Evolutionary conservation across 192 early-diverging fungal species (phyloP), one percentile per base, ranked within the genome.

Genomic region (Entomortierella parvispora): DNA sequence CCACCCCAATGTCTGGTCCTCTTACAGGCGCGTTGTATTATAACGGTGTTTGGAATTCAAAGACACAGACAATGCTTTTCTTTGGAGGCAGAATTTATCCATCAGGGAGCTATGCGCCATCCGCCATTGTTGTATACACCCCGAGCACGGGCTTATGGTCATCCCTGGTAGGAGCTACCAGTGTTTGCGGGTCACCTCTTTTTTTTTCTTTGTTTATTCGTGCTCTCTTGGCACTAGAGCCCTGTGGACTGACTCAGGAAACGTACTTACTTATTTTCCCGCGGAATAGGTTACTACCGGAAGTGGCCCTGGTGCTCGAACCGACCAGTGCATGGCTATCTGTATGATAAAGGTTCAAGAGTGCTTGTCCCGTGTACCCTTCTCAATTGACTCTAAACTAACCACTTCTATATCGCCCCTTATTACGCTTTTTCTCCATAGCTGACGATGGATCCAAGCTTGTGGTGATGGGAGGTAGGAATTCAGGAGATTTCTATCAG

Each of bases 361-460:
- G 3, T 25, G 26, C 47, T 49, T 43, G 10, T 25, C 22, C 20
- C 4, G 3, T 2, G 10, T 26, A 20, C 22, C 48, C 26, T 22
- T 26, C 22, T 25, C 18, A 1, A 11, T 50, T 23, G 8, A 23
- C 3, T 50, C 14, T 23, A n/a, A 50, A 1, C 0, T 50, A 11
- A 5, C 9, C 49, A 28, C 49, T 51, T 51, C 4, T 28, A 20
- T 47, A 5, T 28, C 11, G 32, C 52, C 14, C 17, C 34, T 11
- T 4, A 7, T 40, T 17, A 0, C 20, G n/a, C n/a, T 44, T 20
- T 32, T 0, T 23, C 7, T 25, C 9, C 6, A 32, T 22, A 62
- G 59, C 59, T 17, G 59, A 62, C 20, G 59, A 62, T 34, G 59
- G 59, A 46, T 33, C 44, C 28, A 62, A 49, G 29, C 18, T 62